phyloP scores from a whole-genome alignment of 2,329 filamentous ascomycete genomes.

The Atkinsonella texensis region DNA sequence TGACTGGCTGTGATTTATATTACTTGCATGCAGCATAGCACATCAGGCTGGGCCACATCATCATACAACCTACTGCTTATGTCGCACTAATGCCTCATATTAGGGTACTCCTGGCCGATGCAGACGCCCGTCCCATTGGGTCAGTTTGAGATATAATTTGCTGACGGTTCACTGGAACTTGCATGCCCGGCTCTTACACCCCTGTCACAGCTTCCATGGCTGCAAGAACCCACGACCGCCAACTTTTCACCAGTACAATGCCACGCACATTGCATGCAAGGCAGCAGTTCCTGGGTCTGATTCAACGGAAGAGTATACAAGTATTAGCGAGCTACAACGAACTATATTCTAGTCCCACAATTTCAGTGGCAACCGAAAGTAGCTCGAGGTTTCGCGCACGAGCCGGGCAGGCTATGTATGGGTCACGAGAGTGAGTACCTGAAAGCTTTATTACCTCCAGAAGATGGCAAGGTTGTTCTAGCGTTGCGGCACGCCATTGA shows the following conservation, averaged over 20 bases:
- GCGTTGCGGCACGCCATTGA: not conserved
- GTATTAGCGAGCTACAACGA: no score
- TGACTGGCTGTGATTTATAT: not conserved
- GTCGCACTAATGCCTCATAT: not conserved
- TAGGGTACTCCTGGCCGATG: no score
- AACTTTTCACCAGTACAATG: not conserved
- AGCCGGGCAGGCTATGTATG: no score
- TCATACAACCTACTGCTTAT: not conserved
- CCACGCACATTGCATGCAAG: not conserved
- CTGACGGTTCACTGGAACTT: conserved; percentile 8
- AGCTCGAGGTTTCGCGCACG: no score
- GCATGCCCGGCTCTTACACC: conserved; percentile 5
- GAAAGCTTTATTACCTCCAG: no score
- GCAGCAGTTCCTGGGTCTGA: not conserved
- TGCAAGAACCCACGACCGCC: conserved; percentile 3
- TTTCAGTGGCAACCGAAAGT: no score
- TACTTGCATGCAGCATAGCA: conserved; percentile 1
- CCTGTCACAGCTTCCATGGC: conserved; percentile 6
- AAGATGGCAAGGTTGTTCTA: no score
- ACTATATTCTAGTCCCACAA: no score
- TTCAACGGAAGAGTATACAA: no score
- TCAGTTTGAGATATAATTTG: not conserved
- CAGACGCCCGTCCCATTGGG: not conserved
- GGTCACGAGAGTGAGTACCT: no score
- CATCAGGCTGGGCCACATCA: not conserved